These are phyloP conservation scores for Penicillium sp. DNA, from an alignment of 2,329 filamentous ascomycete species.

Conservation along the genomic window DNA sequence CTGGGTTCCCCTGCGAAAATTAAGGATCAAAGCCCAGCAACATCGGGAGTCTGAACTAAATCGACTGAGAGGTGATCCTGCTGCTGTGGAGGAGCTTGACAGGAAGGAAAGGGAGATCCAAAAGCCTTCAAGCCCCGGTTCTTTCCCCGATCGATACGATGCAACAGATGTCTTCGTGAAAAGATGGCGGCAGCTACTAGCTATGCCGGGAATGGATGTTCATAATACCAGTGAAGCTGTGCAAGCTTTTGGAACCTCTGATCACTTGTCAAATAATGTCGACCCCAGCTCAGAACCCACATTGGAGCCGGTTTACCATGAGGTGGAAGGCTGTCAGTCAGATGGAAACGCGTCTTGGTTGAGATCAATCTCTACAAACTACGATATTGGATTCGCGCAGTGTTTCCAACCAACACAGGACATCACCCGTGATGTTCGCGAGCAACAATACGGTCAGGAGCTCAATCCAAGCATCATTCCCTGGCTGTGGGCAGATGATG, in stretches of 20 bases:
- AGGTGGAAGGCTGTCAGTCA: not conserved
- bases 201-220: not conserved
- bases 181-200: constrained; percentile 34
- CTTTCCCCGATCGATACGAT: constrained; percentile 19
- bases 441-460: not conserved
- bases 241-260: not conserved
- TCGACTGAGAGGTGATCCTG: constrained; percentile 28
- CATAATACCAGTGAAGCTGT: not conserved
- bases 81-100: constrained; percentile 18
- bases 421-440: not conserved
- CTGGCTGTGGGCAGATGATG: constrained; percentile 22
- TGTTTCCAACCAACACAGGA: not conserved
- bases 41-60: constrained; percentile 36
- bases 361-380: not conserved
- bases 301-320: no score
- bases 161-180: constrained; percentile 23
- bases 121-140: constrained; percentile 30
- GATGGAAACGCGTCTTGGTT: not conserved
- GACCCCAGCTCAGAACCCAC: not conserved
- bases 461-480: not conserved
- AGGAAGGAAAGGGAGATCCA: constrained; percentile 1
- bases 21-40: constrained; percentile 31
- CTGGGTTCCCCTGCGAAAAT: constrained; percentile 36
- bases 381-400: not conserved
- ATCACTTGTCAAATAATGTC: not conserved